Conservation (phyloP, 495 filamentous ascomycete species). For the Delitschia confertaspora region DNA sequence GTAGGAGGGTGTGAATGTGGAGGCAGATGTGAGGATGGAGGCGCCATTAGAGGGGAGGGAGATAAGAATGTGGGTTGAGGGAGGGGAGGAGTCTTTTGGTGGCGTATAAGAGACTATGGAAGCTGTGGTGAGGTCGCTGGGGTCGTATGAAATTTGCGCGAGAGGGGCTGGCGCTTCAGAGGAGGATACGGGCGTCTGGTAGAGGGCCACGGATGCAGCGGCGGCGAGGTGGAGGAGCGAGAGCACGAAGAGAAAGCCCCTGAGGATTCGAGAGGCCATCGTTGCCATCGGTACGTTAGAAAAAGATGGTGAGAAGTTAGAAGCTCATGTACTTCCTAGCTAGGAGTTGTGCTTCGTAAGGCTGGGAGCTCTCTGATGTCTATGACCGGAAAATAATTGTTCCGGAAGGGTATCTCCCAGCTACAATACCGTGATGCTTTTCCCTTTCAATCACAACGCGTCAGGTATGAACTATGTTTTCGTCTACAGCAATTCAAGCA, state of each 20-base stretch:
- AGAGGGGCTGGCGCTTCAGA: conserved; percentile 20
- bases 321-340: too few relatives aligned
- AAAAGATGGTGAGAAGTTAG: too few relatives aligned
- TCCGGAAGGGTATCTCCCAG: too few relatives aligned
- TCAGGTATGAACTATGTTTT: too few relatives aligned
- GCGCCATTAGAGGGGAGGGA: conserved; percentile 46
- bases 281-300: too few relatives aligned
- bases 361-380: too few relatives aligned
- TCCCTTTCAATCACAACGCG: too few relatives aligned
- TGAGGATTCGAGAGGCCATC: too few relatives aligned
- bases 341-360: too few relatives aligned
- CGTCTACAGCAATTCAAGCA: too few relatives aligned
- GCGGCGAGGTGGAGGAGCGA: conserved; percentile 21
- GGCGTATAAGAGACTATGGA: conserved; percentile 27
- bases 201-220: conserved; percentile 22
- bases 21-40: conserved; percentile 30
- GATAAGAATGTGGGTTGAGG: conserved; percentile 50
- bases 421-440: too few relatives aligned
- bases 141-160: conserved; percentile 33
- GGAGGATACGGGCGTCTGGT: conserved; percentile 15
- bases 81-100: conserved; percentile 20
- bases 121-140: conserved; percentile 24
- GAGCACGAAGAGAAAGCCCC: conserved; percentile 17
- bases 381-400: too few relatives aligned
- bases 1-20: conserved; percentile 24